Evolutionary conservation across 1,284 basidiomycete species (phyloP), one percentile per base, ranked within the genome.

Genomic region (Mycosarcoma mackinlayi): DNA sequence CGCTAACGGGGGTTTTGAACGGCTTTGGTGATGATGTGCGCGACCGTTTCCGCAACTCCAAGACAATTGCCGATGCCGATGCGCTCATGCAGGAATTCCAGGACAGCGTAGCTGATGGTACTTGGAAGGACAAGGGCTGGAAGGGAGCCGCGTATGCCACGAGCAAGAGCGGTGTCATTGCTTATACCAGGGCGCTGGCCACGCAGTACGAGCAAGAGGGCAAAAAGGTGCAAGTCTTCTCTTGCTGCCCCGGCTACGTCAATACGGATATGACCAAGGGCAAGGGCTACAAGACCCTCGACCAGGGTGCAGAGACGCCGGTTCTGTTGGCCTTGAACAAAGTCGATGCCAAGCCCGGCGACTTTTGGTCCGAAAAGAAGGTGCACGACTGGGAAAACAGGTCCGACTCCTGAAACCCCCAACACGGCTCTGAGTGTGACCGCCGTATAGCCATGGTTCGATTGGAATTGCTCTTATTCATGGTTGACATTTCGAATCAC

Each of bases 221-320:
- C 33, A 52, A 64, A 47, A 59, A 56, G 4, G 63, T 74, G 2
- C 39, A 58, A 21, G 68, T 81, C 42, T 70, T 80, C 21, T 58
- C 69, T 3, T 77, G 75, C 64, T 82, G 80, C 45, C 79, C 80
- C 8, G 78, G 79, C 19, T 82, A 71, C 46, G 78, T 80, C 42
- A 72, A 79, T 42, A 79, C 77, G 6, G 71, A 74, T 33, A 78
- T 80, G 71, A 68, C 76, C 53, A 73, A 68, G 44, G 73, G 73
- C 30, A 74, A 72, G 30, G 80, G 80, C 8, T 33, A 49, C 31
- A 64, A 70, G 41, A 77, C 78, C 23, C 56, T 75, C 30, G 79
- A 81, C 18, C 63, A 79, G 40, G 80, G 80, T 1, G 79, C 79
- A 14, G 53, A 63, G 46, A 82, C 80, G n/a, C 80, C 80, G 13